Evolutionary conservation across 2,329 filamentous ascomycete genomes (phyloP).

Genomic region (Blumeria graminis): DNA sequence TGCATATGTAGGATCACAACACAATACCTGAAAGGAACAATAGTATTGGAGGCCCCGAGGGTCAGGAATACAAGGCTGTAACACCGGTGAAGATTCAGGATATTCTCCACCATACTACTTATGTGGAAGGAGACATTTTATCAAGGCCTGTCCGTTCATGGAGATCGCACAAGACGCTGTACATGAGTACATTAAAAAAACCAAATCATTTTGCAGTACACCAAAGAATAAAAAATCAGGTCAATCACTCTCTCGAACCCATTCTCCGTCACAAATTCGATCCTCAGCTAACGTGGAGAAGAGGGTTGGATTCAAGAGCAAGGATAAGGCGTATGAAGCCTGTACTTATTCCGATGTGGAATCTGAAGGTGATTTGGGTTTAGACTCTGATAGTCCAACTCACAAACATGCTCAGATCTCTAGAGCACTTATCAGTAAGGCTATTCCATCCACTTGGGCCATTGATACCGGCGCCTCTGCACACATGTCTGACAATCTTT

Average conservation of each 20-base stretch:
- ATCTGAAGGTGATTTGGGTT: neutral
- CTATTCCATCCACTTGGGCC: neutral
- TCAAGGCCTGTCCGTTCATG: neutral
- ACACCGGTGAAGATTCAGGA: neutral
- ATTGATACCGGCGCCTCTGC: neutral
- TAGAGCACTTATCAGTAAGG: neutral
- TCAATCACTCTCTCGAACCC: too few relatives aligned
- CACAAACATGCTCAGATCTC: neutral
- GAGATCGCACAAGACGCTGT: neutral
- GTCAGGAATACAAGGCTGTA: too few relatives aligned
- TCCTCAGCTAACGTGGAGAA: neutral
- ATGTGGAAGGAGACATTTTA: neutral
- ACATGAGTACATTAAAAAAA: neutral
- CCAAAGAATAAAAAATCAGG: too few relatives aligned
- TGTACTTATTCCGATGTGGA: neutral
- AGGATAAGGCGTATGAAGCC: neutral
- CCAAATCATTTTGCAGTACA: too few relatives aligned
- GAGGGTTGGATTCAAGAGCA: neutral
- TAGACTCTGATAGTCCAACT: neutral
- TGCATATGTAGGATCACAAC: too few relatives aligned
- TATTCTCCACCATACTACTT: neutral
- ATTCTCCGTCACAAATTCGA: neutral
- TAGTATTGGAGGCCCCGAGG: too few relatives aligned
- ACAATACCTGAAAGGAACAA: too few relatives aligned
- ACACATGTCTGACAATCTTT: neutral